Base-by-base conservation (phyloP, 208 protist species). In the Trypanosoma congolense region DNA sequence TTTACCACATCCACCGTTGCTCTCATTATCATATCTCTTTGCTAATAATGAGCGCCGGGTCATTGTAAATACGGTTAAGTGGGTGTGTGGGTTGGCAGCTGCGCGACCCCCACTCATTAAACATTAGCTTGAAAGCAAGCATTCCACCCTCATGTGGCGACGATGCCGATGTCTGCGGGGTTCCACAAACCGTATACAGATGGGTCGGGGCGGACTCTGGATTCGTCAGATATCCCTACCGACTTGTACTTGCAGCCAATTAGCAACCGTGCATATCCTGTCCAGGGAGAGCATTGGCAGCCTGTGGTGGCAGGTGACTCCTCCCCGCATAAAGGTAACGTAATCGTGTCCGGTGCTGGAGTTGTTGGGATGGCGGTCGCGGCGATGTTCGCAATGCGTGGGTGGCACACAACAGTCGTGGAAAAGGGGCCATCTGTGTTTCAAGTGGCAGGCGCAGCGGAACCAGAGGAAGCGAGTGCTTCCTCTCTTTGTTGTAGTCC, bases 141-240 rank as follows among this genome's bases (percentile, higher is more conserved):
- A 28, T 24, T 26, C 29, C 19, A 14, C 28, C 28, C 30, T 12
- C 18, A 87, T 86, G 81, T 65, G 83, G 48, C 67, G 71, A 19
- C 73, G 83, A 19, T 66, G 48, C 19, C 51, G 68, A 50, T 66
- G 63, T 14, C 55, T 61, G 8, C 69, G 85, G 2, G 82, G 77
- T 3, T 77, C 74, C 12, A 92, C 88, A 9, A 92, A 95, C 65
- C 83, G 88, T 95, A 95, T 70, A 90, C 80, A 6, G 88, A 95
- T 56, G 88, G 88, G 52, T 79, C 75, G 6, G 83, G 83, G 3
- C 78, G 88, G 14, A 63, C 56, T 12, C 62, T 95, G 24, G 77
- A 95, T 30, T 29, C 71, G 1, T 72, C 67, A 48, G 54, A 56
- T 3, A 53, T 86, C 10, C 88, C 88, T 0, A 62, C 45, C 22